phyloP scores from a whole-genome alignment of 495 filamentous ascomycete genomes.

The Tuber indicum region DNA sequence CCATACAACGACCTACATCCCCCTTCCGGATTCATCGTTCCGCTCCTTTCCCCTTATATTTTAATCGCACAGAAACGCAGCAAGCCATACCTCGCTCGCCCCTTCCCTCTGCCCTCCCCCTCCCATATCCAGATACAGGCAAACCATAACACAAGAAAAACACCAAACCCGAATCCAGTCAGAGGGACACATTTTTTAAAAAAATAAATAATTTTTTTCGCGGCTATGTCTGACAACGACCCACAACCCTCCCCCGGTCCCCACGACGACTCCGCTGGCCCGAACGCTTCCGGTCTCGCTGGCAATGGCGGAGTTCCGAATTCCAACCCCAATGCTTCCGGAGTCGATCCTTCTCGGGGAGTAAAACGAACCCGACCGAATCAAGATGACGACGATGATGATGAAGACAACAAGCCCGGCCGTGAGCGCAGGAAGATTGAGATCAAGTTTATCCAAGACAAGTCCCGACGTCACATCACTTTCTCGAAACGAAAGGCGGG shows the following conservation, averaged over 20 bases:
- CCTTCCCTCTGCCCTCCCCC: conserved; percentile 41
- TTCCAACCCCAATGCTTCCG: conserved; percentile 49
- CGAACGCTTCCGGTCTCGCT: conserved; percentile 53
- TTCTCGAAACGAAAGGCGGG: conserved; percentile 99
- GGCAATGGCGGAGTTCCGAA: conserved; percentile 55
- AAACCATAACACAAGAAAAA: conserved; percentile 42
- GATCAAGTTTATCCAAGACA: conserved; percentile 99
- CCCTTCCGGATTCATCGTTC: conserved; percentile 40
- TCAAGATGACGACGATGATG: conserved; percentile 84
- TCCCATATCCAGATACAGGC: conserved; percentile 41
- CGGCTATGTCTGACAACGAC: conserved; percentile 43
- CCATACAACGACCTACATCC: conserved; percentile 40
- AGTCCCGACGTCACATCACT: conserved; percentile 98
- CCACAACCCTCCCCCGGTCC: conserved; percentile 44
- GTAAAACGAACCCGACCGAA: conserved; percentile 82
- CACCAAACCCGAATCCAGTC: conserved; percentile 40
- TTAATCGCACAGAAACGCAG: conserved; percentile 40
- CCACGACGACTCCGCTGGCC: conserved; percentile 46
- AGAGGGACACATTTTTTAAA: conserved; percentile 37
- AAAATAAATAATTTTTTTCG: conserved; percentile 38
- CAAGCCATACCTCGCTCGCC: conserved; percentile 41
- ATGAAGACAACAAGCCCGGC: conserved; percentile 95
- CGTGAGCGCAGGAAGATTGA: conserved; percentile 99
- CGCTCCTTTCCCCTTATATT: conserved; percentile 41
- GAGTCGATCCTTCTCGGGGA: conserved; percentile 62